These are phyloP conservation scores for Incumbomyces lentus DNA, from an alignment of 2,329 filamentous ascomycete species.

Conservation along the genomic window DNA sequence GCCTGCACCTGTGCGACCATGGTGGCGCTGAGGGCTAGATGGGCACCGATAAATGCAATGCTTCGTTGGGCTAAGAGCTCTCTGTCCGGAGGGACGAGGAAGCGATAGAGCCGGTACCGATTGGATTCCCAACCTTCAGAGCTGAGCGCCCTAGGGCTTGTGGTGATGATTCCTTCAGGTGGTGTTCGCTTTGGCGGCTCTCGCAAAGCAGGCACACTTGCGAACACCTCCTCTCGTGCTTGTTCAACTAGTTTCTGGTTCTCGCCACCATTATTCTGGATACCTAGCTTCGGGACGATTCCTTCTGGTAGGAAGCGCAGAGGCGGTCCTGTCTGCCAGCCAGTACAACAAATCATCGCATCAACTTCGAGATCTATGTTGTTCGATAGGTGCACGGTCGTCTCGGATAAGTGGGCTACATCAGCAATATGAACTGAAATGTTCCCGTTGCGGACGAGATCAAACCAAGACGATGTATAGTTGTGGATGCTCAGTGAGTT, in stretches of 20 bases:
- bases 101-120: slow-evolving; percentile 37
- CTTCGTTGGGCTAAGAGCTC: slow-evolving; percentile 24
- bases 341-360: slow-evolving; percentile 46
- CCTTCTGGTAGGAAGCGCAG: slow-evolving; percentile 39
- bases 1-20: slow-evolving; percentile 40
- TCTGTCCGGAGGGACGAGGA: slow-evolving; percentile 33
- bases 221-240: slow-evolving; percentile 43
- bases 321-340: slow-evolving; percentile 43
- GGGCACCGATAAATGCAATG: slow-evolving; percentile 40
- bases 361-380: slow-evolving; percentile 38
- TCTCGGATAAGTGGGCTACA: slow-evolving; percentile 37
- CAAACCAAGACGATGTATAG: slow-evolving; percentile 48
- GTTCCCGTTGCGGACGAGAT: slow-evolving; percentile 43
- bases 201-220: slow-evolving; percentile 40
- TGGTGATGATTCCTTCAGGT: no score
- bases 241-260: slow-evolving; percentile 30
- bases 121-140: slow-evolving; percentile 4
- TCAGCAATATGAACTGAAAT: slow-evolving; percentile 48
- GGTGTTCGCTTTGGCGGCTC: slow-evolving; percentile 27
- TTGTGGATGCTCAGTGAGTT: slow-evolving; percentile 51
- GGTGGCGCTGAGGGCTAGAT: slow-evolving; percentile 37
- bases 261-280: slow-evolving; percentile 31
- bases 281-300: slow-evolving; percentile 36
- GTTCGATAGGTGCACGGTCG: slow-evolving; percentile 38
- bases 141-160: slow-evolving; percentile 7